These are phyloP conservation scores for Lasiosphaeria miniovina DNA, from an alignment of 495 filamentous ascomycete genomes.

Conservation along the genomic window DNA sequence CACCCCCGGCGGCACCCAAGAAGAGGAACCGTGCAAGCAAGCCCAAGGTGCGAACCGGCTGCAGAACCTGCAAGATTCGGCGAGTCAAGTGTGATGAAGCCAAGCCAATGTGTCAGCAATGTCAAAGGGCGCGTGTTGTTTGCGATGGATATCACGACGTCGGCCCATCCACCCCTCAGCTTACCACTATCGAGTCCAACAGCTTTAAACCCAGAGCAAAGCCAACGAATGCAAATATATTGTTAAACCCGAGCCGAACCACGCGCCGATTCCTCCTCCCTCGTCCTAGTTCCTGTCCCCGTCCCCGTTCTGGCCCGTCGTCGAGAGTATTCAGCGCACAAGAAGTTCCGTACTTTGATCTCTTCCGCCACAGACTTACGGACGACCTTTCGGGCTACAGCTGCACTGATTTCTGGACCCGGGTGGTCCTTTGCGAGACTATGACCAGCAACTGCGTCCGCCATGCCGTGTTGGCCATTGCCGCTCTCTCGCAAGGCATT, in stretches of 20 bases:
- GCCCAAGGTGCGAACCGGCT: constrained; percentile 33
- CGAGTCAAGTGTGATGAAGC: constrained; percentile 58
- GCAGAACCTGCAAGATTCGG: constrained; percentile 32
- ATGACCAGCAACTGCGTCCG: constrained; percentile 16
- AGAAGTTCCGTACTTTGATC: constrained; percentile 19
- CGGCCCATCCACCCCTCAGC: neutral
- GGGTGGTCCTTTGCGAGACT: constrained; percentile 18
- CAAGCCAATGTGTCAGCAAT: constrained; percentile 54
- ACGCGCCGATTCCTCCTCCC: no score
- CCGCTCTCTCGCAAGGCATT: constrained; percentile 14
- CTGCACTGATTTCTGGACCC: constrained; percentile 20
- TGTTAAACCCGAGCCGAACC: no score
- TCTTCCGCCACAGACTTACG: constrained; percentile 12
- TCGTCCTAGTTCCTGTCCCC: neutral
- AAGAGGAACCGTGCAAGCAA: constrained; percentile 16
- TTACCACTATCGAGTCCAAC: neutral
- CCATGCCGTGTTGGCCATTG: constrained; percentile 18
- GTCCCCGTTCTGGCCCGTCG: neutral
- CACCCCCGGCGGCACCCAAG: no score
- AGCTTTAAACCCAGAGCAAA: neutral
- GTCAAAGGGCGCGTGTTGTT: constrained; percentile 48
- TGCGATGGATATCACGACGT: constrained; percentile 52
- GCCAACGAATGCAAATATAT: no score
- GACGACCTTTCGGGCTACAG: constrained; percentile 14
- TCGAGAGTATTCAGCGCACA: neutral